These are phyloP conservation scores for Cytospora schulzeri DNA, from an alignment of 2,329 filamentous ascomycete genomes.

Conservation along the genomic window DNA sequence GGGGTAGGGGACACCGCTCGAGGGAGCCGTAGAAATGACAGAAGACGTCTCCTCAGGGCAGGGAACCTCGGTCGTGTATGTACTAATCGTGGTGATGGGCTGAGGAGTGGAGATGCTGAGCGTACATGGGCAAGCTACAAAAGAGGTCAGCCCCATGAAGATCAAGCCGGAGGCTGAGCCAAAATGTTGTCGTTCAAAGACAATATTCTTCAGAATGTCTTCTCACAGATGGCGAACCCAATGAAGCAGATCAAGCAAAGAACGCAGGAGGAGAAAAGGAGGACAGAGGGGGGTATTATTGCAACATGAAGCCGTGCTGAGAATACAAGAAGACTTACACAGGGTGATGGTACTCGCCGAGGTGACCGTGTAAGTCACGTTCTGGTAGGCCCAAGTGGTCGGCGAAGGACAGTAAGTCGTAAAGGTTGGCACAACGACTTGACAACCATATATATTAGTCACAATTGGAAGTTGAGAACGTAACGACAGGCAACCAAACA, in stretches of 20 bases:
- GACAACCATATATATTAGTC: neutral
- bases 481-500: neutral
- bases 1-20: slow-evolving; percentile 18
- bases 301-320: neutral
- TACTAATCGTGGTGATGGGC: slow-evolving; percentile 35
- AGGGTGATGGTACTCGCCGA: slow-evolving; percentile 47
- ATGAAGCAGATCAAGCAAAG: neutral
- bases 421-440: slow-evolving; percentile 40
- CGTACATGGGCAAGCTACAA: slow-evolving; percentile 52
- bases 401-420: slow-evolving; percentile 47
- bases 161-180: too few relatives aligned
- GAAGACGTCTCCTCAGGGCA: slow-evolving; percentile 22
- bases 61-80: slow-evolving; percentile 27
- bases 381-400: slow-evolving; percentile 43
- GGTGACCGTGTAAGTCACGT: slow-evolving; percentile 48
- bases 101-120: slow-evolving; percentile 40
- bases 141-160: slow-evolving; percentile 32
- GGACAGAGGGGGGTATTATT: neutral
- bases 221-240: too few relatives aligned
- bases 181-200: neutral
- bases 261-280: neutral
- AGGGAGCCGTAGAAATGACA: slow-evolving; percentile 24
- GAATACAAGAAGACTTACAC: slow-evolving; percentile 38
- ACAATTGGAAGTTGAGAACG: neutral
- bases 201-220: too few relatives aligned